Evolutionary conservation across 2,329 filamentous ascomycete genomes (phyloP).

Genomic region (Colletotrichum sp.): DNA sequence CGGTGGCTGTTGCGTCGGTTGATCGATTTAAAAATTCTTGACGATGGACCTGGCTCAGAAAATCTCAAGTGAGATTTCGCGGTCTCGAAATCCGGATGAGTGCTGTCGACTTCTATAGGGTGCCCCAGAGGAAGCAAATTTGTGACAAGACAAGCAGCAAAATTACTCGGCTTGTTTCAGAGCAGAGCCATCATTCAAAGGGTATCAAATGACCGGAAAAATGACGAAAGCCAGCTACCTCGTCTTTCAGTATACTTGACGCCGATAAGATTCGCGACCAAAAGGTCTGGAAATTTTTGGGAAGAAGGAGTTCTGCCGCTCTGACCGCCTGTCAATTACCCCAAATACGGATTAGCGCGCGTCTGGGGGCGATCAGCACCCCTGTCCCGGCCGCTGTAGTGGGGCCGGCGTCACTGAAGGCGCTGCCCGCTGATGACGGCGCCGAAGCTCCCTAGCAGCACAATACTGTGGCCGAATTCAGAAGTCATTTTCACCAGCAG

Average conservation of each 20-base stretch:
- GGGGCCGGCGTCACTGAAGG: neutral
- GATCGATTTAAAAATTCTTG: neutral
- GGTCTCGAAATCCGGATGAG: neutral
- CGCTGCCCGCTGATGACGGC: neutral
- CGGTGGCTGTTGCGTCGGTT: neutral
- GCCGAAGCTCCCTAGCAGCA: neutral
- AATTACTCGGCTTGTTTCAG: neutral
- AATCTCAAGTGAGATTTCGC: neutral
- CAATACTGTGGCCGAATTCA: neutral
- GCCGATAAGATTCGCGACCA: slow-evolving; percentile 5
- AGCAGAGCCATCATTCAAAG: neutral
- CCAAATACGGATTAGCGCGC: slow-evolving; percentile 38
- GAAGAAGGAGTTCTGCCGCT: slow-evolving; percentile 37
- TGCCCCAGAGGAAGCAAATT: neutral
- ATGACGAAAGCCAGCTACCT: neutral
- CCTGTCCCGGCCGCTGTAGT: neutral
- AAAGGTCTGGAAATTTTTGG: slow-evolving; percentile 38
- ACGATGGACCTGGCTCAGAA: neutral
- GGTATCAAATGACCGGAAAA: neutral
- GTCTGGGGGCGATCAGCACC: slow-evolving; percentile 32
- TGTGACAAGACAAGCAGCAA: neutral
- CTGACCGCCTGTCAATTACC: slow-evolving; percentile 38
- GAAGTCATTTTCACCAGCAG: neutral
- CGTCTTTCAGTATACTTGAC: neutral
- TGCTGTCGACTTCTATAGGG: neutral